Evolutionary conservation across 139 green algal species (phyloP).

Genomic region (Klebsormidium nitens): DNA sequence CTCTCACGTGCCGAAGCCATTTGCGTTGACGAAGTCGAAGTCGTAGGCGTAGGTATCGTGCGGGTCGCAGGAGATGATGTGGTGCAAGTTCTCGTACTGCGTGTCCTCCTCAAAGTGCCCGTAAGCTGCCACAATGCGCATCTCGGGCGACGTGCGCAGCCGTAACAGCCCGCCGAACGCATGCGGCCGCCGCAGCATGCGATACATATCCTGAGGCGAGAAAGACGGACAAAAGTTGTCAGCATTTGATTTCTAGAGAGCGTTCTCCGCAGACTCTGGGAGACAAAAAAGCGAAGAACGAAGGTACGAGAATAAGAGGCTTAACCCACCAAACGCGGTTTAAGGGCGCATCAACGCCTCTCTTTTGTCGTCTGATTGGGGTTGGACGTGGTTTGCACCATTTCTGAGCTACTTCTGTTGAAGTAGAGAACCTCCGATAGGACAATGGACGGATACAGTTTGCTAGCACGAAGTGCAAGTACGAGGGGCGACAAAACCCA

Average conservation of each 20-base stretch:
- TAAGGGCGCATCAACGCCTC: no score
- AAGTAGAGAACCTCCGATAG: no score
- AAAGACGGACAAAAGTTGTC: no score
- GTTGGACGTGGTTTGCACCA: no score
- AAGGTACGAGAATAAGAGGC: background rate
- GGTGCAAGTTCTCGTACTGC: conserved; percentile 66
- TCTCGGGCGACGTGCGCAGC: conserved; percentile 61
- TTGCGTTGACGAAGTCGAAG: conserved; percentile 48
- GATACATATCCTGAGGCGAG: conserved; percentile 51
- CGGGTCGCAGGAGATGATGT: conserved; percentile 57
- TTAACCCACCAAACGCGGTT: no score
- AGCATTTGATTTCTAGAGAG: no score
- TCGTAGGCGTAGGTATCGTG: conserved; percentile 66
- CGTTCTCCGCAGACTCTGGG: no score
- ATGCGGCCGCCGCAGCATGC: conserved; percentile 51
- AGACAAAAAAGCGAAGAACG: background rate
- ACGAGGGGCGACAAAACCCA: no score
- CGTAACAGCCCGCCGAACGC: conserved; percentile 63
- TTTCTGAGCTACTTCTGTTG: no score
- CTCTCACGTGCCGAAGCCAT: conserved; percentile 38
- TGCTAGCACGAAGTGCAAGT: no score
- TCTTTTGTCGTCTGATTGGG: no score
- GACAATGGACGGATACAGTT: no score
- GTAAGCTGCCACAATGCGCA: conserved; percentile 58
- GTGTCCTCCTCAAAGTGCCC: conserved; percentile 57